phyloP scores from a whole-genome alignment of 805 yeast genomes.

The Phaffomyces thermotolerans region DNA sequence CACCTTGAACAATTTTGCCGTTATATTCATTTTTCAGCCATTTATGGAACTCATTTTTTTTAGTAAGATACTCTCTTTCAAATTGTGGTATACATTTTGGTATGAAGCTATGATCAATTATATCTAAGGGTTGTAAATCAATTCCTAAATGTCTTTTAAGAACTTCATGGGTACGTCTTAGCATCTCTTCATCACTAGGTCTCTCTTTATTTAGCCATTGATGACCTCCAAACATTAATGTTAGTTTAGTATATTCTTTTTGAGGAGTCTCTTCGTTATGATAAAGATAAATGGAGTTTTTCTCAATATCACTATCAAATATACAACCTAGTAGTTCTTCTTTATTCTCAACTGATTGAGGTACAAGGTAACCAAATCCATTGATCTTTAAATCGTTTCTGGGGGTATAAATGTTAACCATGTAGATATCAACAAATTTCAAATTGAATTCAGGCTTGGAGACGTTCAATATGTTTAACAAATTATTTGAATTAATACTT shows the following conservation, averaged over 20 bases:
- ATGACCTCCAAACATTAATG: slow-evolving; percentile 91
- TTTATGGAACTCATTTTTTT: slow-evolving; percentile 29
- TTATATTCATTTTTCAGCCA: slow-evolving; percentile 29
- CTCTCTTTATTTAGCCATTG: slow-evolving; percentile 1
- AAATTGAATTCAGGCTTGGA: slow-evolving; percentile 12
- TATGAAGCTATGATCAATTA: slow-evolving; percentile 33
- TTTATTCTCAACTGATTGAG: slow-evolving; percentile 40
- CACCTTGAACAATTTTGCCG: slow-evolving; percentile 53
- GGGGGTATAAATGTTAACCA: slow-evolving; percentile 64
- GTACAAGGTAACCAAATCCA: slow-evolving; percentile 90
- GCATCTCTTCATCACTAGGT: slow-evolving; percentile 17
- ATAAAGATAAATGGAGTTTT: slow-evolving; percentile 34
- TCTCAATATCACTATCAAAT: slow-evolving; percentile 81
- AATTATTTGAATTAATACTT: slow-evolving; percentile 41
- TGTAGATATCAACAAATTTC: slow-evolving; percentile 37
- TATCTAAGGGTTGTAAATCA: slow-evolving; percentile 21
- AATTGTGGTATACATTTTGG: slow-evolving; percentile 73
- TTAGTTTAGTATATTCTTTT: slow-evolving; percentile 54
- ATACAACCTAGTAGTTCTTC: slow-evolving; percentile 75
- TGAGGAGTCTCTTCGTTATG: slow-evolving; percentile 8
- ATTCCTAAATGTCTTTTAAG: slow-evolving; percentile 34
- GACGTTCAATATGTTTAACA: slow-evolving; percentile 22
- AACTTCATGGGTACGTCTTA: slow-evolving; percentile 29
- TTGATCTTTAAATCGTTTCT: slow-evolving; percentile 35
- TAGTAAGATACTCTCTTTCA: slow-evolving; percentile 56